Conservation (phyloP, 73 alveolate species). For the Paramecium caudatum region DNA sequence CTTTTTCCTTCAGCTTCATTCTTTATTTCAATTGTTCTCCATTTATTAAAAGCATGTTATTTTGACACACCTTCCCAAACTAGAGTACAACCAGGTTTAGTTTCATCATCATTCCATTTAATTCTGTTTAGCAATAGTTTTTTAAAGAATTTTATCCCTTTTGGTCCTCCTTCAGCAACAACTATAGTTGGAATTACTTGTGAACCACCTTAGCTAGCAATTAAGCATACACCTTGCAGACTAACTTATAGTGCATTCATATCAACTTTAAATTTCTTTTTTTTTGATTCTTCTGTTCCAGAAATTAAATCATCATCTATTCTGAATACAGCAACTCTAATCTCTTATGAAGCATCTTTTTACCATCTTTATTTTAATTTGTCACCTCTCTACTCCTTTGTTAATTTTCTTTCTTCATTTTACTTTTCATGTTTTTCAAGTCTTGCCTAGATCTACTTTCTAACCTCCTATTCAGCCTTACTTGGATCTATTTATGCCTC, state of each 20-base stretch:
- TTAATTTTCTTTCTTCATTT: constrained; percentile 88
- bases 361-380: constrained; percentile 85
- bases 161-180: constrained; percentile 94
- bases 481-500: constrained; percentile 93
- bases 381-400: constrained; percentile 89
- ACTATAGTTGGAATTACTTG: constrained; percentile 83
- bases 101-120: constrained; percentile 81
- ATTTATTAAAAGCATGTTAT: constrained; percentile 84
- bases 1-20: constrained; percentile 90
- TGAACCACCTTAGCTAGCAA: constrained; percentile 75
- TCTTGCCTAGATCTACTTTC: constrained; percentile 83
- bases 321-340: constrained; percentile 88
- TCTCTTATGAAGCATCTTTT: constrained; percentile 86
- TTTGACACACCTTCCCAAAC: constrained; percentile 92
- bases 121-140: constrained; percentile 87
- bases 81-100: constrained; percentile 80
- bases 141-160: constrained; percentile 90
- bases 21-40: constrained; percentile 85
- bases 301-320: constrained; percentile 70
- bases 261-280: constrained; percentile 86
- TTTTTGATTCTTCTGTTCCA: constrained; percentile 71
- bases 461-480: constrained; percentile 86
- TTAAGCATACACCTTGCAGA: constrained; percentile 85
- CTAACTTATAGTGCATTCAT: constrained; percentile 87
- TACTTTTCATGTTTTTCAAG: constrained; percentile 81